These are phyloP conservation scores for Terfezia claveryi DNA, from an alignment of 495 filamentous ascomycete genomes.

Conservation along the genomic window DNA sequence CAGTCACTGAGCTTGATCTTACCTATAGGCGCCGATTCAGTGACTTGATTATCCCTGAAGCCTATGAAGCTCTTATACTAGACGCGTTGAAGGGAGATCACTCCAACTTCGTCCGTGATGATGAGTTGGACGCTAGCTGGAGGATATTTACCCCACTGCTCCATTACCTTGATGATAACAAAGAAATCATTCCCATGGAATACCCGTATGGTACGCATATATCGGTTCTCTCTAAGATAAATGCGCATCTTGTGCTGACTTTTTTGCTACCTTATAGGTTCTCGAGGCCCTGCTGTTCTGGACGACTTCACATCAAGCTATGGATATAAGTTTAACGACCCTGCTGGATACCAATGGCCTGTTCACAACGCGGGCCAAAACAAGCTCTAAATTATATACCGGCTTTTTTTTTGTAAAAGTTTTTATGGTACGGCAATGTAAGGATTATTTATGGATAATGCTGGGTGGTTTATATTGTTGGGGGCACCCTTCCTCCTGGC, in stretches of 20 bases:
- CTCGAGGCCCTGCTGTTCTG: conserved; percentile 83
- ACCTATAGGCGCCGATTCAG: conserved; percentile 97
- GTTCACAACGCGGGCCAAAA: conserved; percentile 38
- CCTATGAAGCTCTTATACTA: conserved; percentile 92
- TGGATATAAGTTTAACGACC: conserved; percentile 97
- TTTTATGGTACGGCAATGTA: not conserved
- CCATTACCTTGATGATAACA: conserved; percentile 95
- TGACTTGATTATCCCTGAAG: conserved; percentile 97
- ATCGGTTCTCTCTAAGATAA: too few relatives aligned
- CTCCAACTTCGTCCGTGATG: conserved; percentile 98
- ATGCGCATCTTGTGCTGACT: conserved; percentile 17
- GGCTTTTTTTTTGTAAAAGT: not conserved
- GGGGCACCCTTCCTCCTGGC: conserved; percentile 1
- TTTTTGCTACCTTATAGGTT: conserved; percentile 35
- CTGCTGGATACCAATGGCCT: conserved; percentile 92
- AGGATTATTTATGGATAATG: conserved; percentile 5
- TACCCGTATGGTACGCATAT: conserved; percentile 72
- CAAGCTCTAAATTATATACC: conserved; percentile 38
- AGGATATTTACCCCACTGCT: conserved; percentile 93
- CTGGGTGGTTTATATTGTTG: not conserved
- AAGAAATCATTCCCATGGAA: conserved; percentile 98
- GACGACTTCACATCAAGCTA: conserved; percentile 97
- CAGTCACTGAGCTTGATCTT: conserved; percentile 93
- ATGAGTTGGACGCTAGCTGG: conserved; percentile 96
- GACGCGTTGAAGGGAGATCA: conserved; percentile 97